Evolutionary conservation across 2,329 filamentous ascomycete species (phyloP), one percentile per base, ranked within the genome.

Genomic region (Blastomyces percursus): DNA sequence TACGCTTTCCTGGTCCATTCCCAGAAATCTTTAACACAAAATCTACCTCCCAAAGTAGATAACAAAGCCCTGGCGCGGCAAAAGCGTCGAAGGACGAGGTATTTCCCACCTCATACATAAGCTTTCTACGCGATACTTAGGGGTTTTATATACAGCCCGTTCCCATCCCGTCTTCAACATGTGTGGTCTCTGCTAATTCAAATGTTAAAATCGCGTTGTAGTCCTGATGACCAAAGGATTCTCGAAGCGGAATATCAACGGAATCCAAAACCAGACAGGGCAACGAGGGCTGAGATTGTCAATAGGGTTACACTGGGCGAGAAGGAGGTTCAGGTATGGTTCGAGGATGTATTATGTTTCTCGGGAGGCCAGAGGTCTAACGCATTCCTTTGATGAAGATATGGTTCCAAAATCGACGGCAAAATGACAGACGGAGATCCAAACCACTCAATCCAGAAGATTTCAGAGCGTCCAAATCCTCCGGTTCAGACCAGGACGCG

Each of bases 331-430:
- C 93, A 96, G 86, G 93, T 96, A 79, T 75, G 87, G 46, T 14
- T 59, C 3, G 16, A 46, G 16, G 40, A 19, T 11, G n/a, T 50
- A 8, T 35, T 35, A 35, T 51, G 58, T 19, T 62, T 59, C 59
- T 67, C 65, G 62, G 66, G 62, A 55, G 64, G 65, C 68, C 67
- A 21, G 12, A 8, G 58, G 62, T 68, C 70, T 75, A 71, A 76
- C 60, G 38, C 60, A 24, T 56, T 40, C 48, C 38, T 55, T 40
- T 21, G 6, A 60, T 54, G 54, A 65, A 96, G 93, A 96, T 96
- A 69, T 97, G 93, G 93, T 96, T 96, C 77, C 93, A 96, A 72
- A 96, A 96, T 72, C 86, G 91, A 71, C 84, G 93, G 67, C 93
- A 97, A 75, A 96, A 95, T 75, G 90, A 95, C 74, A 85, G 93